Evolutionary conservation across 1,139 yeast genomes (phyloP).

Genomic region (Debaryomyces sp.): DNA sequence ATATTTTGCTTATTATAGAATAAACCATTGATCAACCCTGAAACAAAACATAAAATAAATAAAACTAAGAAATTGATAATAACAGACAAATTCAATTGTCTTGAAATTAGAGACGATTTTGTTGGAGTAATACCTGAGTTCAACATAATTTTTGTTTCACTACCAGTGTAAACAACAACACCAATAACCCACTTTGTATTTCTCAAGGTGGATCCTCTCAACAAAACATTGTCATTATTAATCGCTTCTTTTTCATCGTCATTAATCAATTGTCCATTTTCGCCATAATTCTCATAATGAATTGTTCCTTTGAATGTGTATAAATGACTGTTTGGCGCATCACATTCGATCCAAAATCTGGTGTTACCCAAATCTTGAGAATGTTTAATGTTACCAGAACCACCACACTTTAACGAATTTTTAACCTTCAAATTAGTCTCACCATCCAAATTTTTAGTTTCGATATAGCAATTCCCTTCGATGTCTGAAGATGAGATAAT

Average conservation of each 20-base stretch:
- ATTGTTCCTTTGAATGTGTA: conserved; percentile 88
- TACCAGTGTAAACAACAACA: conserved; percentile 84
- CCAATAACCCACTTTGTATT: conserved; percentile 96
- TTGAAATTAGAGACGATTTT: conserved; percentile 78
- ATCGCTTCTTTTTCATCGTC: conserved; percentile 69
- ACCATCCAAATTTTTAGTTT: conserved; percentile 94
- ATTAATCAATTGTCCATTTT: conserved; percentile 36
- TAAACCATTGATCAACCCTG: conserved; percentile 83
- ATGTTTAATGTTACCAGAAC: conserved; percentile 54
- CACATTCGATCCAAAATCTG: conserved; percentile 85
- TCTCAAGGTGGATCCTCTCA: conserved; percentile 90
- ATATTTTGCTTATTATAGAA: conserved; percentile 55
- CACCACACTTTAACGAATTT: conserved; percentile 73
- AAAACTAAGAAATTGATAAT: conserved; percentile 74
- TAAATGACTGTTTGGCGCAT: conserved; percentile 82
- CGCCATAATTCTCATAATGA: conserved; percentile 57
- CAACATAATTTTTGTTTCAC: conserved; percentile 88
- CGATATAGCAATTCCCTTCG: conserved; percentile 91
- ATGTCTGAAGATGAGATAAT: conserved; percentile 79
- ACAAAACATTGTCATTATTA: conserved; percentile 73
- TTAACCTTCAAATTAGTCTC: conserved; percentile 90
- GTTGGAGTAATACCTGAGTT: conserved; percentile 94
- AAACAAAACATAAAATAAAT: conserved; percentile 76
- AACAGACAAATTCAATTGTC: conserved; percentile 82
- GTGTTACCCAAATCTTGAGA: conserved; percentile 74